Base-by-base conservation (phyloP, 2,329 filamentous ascomycete species). In the Orbilia brochopaga region DNA sequence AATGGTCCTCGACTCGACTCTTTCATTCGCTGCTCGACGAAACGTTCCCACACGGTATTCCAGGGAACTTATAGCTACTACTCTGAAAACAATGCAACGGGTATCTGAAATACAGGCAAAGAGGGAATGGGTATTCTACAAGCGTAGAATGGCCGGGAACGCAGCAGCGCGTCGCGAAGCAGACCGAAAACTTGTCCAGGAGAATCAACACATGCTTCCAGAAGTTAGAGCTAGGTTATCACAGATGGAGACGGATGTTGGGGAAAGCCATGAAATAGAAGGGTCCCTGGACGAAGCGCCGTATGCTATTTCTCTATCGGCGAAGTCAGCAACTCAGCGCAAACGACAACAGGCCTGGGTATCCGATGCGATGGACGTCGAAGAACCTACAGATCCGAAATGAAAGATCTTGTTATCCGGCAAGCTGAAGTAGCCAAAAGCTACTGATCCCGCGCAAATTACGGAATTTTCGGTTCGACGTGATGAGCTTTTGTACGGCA, bases 31-130 rank as follows among this genome's bases (percentile, higher is more conserved):
- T 74, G 90, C 91, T 76, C 90, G 91, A 79, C 90, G 94, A 83
- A 97, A 99, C 84, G 87, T 95, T 32, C 94, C 94, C 75, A 87
- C 95, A 73, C 91, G 93, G 79, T 99, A 99, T 87, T 91, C 97
- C 86, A 89, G 94, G 80, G 91, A 96, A 77, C 87, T 96, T 75
- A 87, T 96, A 74, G 85, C 86, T 76, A 91, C 90, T 78, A 97
- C 94, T 15, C 85, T 97, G 80, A 87, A 90, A 79, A 93, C 92
- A 76, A 99, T 99, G 92, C 85, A 91, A 81, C 86, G 93, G 74
- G 88, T 97, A 77, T 84, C 86, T 77, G 92, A 97, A 83, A 93
- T 97, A 81, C 85, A 92, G 61, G 81, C 86, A 67, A 86, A 88
- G 79, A 86, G 94, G 79, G 93, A 97, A 85, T 86, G 91, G 76